A percentile compares a stretch with the other conserved stretches of the same genome.
Conservation (phyloP, 208 protist species). For the Leishmania lainsoni region DNA sequence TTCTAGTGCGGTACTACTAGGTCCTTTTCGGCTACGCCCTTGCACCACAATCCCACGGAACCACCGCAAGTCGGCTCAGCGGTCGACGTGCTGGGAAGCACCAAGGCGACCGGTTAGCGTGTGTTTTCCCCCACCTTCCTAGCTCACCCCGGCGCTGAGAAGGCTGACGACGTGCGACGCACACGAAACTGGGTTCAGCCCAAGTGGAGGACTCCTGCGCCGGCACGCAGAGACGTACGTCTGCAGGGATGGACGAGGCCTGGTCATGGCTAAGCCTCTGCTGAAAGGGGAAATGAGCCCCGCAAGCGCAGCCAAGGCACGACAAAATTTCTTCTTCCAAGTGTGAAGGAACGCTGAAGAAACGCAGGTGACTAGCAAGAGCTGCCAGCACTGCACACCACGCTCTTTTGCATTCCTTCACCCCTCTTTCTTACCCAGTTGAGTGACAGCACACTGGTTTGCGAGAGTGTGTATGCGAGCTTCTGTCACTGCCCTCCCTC, state of each 20-base stretch:
- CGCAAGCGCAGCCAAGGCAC: no score
- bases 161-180: background rate
- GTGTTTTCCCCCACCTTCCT: background rate
- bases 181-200: background rate
- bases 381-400: background rate
- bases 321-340: no score
- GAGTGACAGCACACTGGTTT: background rate
- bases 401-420: background rate
- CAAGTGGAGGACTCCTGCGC: background rate
- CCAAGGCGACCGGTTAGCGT: background rate
- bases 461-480: background rate
- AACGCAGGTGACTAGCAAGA: no score
- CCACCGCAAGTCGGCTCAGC: background rate
- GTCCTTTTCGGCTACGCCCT: background rate
- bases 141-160: background rate
- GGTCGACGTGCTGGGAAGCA: background rate
- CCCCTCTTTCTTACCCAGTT: background rate
- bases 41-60: background rate
- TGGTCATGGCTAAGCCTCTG: no score
- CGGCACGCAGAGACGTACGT: background rate
- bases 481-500: background rate
- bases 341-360: no score
- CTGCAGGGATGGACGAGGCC: no score
- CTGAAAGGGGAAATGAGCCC: no score
- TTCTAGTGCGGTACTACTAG: background rate